These are phyloP conservation scores for Colletotrichum tropicicola DNA, from an alignment of 2,329 filamentous ascomycete species.

Conservation along the genomic window DNA sequence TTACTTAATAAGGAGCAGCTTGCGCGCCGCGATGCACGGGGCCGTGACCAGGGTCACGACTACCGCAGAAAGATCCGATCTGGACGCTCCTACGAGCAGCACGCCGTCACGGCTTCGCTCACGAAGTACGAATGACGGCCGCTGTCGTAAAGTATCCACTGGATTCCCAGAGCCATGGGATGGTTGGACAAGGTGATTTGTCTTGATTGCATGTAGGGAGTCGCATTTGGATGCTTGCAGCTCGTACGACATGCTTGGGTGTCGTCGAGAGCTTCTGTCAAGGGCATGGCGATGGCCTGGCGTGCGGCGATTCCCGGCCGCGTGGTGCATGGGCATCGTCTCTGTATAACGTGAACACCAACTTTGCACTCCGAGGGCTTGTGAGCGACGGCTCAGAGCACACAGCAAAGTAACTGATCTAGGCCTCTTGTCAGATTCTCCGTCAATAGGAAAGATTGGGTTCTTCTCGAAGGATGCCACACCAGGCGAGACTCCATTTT, in stretches of 20 bases:
- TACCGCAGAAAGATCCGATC: slow-evolving; percentile 21
- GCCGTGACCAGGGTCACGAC: slow-evolving; percentile 24
- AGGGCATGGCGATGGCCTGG: slow-evolving; percentile 6
- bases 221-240: slow-evolving; percentile 24
- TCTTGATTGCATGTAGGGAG: slow-evolving; percentile 17
- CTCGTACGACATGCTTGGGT: slow-evolving; percentile 20
- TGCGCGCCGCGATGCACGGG: slow-evolving; percentile 28
- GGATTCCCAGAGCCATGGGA: slow-evolving; percentile 17
- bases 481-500: not conserved
- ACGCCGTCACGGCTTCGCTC: not conserved
- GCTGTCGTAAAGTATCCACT: slow-evolving; percentile 31
- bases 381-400: too few relatives aligned
- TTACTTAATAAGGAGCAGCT: slow-evolving; percentile 31
- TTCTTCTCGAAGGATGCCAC: slow-evolving; percentile 4
- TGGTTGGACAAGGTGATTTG: slow-evolving; percentile 21
- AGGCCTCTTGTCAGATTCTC: not conserved
- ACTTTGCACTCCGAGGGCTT: not conserved
- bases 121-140: not conserved
- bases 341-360: slow-evolving; percentile 1
- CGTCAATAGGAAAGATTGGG: not conserved
- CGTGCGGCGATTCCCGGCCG: slow-evolving; percentile 5
- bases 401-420: not conserved
- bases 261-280: slow-evolving; percentile 4
- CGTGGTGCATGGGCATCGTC: slow-evolving; percentile 3
- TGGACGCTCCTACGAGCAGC: slow-evolving; percentile 1